These are phyloP conservation scores for Vickermania ingenoplastis DNA, from an alignment of 208 protist species.

Conservation along the genomic window DNA sequence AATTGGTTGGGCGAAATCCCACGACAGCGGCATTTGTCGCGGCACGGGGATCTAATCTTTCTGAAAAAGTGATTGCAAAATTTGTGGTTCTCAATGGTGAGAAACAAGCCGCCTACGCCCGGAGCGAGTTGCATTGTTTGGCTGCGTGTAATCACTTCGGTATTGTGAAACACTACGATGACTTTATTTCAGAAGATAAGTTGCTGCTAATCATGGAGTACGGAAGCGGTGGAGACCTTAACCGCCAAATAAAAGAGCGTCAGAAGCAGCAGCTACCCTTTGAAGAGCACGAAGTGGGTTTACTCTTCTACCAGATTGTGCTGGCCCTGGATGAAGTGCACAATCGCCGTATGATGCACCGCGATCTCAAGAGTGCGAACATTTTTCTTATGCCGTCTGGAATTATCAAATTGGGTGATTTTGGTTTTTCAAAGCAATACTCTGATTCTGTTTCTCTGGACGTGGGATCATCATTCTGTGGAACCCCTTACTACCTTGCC, in stretches of 20 bases:
- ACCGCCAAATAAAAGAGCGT: constrained; percentile 80
- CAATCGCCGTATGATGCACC: constrained; percentile 77
- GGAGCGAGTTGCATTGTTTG: constrained; percentile 79
- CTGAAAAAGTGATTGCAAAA: constrained; percentile 72
- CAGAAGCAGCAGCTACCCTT: constrained; percentile 62
- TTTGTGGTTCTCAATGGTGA: constrained; percentile 82
- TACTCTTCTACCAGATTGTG: constrained; percentile 83
- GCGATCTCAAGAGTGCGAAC: constrained; percentile 87
- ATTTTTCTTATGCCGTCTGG: constrained; percentile 81
- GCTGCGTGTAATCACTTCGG: constrained; percentile 82
- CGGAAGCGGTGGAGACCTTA: constrained; percentile 78
- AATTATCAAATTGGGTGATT: constrained; percentile 88
- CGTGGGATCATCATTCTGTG: constrained; percentile 75
- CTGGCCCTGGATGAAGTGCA: constrained; percentile 84
- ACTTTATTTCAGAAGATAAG: constrained; percentile 68
- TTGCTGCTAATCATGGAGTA: constrained; percentile 87
- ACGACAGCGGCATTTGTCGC: constrained; percentile 81
- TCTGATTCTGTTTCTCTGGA: constrained; percentile 68
- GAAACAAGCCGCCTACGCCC: constrained; percentile 71
- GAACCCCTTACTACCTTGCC: constrained; percentile 91
- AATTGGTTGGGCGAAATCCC: constrained; percentile 71
- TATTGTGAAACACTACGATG: constrained; percentile 85
- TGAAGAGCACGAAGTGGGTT: constrained; percentile 74
- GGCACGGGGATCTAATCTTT: constrained; percentile 47
- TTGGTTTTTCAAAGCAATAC: constrained; percentile 82